These are phyloP conservation scores for Yamadazyma endophytica DNA, from an alignment of 805 yeast species.

Conservation along the genomic window DNA sequence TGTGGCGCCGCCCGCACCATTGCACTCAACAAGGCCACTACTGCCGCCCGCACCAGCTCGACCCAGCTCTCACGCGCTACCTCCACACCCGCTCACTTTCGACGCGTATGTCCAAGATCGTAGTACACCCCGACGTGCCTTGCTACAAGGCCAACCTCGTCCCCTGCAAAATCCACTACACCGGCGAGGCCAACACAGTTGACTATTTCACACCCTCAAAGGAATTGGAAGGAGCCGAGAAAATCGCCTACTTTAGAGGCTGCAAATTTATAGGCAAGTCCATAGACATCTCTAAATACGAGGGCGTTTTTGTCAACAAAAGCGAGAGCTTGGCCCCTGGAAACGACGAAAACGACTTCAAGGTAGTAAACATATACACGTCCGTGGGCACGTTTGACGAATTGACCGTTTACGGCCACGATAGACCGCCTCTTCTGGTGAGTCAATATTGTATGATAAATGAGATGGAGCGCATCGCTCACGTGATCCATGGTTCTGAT, in stretches of 20 bases:
- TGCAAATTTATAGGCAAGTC: conserved; percentile 25
- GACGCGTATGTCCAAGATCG: no score
- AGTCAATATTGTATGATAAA: conserved; percentile 22
- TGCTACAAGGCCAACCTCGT: conserved; percentile 18
- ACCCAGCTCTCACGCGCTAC: no score
- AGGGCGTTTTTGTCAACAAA: conserved; percentile 24
- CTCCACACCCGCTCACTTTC: no score
- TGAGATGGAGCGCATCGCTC: not conserved
- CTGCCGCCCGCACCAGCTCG: no score
- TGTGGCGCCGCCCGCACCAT: no score
- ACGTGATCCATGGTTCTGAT: no score
- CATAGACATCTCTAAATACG: conserved; percentile 13
- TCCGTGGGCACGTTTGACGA: conserved; percentile 21
- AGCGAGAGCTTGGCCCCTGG: conserved; percentile 18
- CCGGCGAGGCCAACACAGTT: conserved; percentile 28
- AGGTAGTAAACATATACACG: conserved; percentile 17
- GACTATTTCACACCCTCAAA: conserved; percentile 30
- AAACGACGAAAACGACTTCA: conserved; percentile 11
- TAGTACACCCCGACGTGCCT: conserved; percentile 9
- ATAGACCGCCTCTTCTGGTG: conserved; percentile 14
- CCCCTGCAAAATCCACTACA: conserved; percentile 24
- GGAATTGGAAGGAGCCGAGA: conserved; percentile 12
- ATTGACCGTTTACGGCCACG: conserved; percentile 29
- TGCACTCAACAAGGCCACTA: no score
- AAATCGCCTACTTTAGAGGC: conserved; percentile 31